Base-by-base conservation (phyloP, 345 rosid genomes). In the Gossypium raimondii region DNA sequence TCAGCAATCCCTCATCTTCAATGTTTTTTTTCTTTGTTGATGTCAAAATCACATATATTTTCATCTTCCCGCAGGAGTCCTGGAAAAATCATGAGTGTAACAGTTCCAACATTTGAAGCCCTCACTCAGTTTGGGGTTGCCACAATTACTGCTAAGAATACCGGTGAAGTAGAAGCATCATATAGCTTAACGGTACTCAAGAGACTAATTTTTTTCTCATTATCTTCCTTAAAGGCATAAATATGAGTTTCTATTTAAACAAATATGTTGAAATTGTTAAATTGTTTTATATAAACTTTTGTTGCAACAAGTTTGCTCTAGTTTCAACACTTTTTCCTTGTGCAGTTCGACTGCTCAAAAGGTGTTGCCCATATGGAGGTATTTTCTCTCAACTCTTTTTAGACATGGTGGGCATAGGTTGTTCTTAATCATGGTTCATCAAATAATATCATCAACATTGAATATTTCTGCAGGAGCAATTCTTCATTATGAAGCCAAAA, bases 91-190 rank as follows among this genome's bases (percentile, higher is more conserved):
- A 71, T 82, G 64, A 89, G 85, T 71, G 78, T 88, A n/a, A 84
- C 80, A 16, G 77, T 95, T 73, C 98, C 99, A 11, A 90, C 92
- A 41, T 93, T 93, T 71, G 98, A 91, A 75, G 91, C 99, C 68
- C 92, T 95, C 76, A 84, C 91, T 50, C 98, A 93, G 76, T 88
- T 87, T 62, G 99, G 99, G 81, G 84, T 86, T 67, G 94, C 98
- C 57, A 84, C 90, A 71, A 85, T 95, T 74, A 85, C 93, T 45
- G 85, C 86, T 18, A 81, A 77, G 82, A 93, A 91, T 72, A 91
- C 76, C 1, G 97, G 99, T 84, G 90, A 89, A 83, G 85, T 93
- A 63, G 97, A 95, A 85, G 98, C 98, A 48, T 95, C 98, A 6
- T 95, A 91, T 76, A 89, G 97, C 86, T 87, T 95, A 85, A 88